Evolutionary conservation across 75 land plant genomes (phyloP).

Genomic region (Sequoia sempervirens): DNA sequence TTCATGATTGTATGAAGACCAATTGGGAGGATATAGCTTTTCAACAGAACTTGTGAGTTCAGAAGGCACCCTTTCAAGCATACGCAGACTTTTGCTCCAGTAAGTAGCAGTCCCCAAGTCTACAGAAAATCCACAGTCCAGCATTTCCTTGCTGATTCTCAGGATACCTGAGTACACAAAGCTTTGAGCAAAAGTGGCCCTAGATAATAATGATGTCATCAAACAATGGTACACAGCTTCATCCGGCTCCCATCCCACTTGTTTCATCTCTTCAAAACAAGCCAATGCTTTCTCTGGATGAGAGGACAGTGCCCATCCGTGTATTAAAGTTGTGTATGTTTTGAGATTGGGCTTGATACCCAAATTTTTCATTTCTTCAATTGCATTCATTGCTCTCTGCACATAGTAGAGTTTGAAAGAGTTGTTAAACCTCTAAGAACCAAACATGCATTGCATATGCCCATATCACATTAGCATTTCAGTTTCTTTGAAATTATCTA

Average conservation of each 20-base stretch:
- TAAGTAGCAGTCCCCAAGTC: constrained; percentile 82
- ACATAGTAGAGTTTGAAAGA: neutral
- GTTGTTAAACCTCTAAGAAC: neutral
- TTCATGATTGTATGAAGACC: constrained; percentile 32
- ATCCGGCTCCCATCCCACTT: constrained; percentile 75
- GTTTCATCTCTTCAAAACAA: constrained; percentile 83
- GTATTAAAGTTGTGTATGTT: constrained; percentile 85
- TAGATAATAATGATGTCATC: constrained; percentile 78
- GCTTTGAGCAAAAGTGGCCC: constrained; percentile 66
- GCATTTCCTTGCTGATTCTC: constrained; percentile 66
- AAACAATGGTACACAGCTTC: constrained; percentile 86
- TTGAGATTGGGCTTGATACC: constrained; percentile 81
- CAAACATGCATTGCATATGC: neutral
- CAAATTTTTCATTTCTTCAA: constrained; percentile 67
- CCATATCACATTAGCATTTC: neutral
- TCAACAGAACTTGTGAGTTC: constrained; percentile 73
- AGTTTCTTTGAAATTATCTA: neutral
- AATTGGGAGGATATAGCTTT: constrained; percentile 74
- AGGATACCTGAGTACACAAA: constrained; percentile 51
- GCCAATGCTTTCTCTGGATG: constrained; percentile 88
- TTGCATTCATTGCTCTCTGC: constrained; percentile 70
- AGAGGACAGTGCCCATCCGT: constrained; percentile 90
- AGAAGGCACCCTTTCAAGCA: constrained; percentile 68
- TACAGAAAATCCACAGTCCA: constrained; percentile 50
- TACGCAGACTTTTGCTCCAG: constrained; percentile 74